These are phyloP conservation scores for Beauveria australis DNA, from an alignment of 2,329 filamentous ascomycete species.

Conservation along the genomic window DNA sequence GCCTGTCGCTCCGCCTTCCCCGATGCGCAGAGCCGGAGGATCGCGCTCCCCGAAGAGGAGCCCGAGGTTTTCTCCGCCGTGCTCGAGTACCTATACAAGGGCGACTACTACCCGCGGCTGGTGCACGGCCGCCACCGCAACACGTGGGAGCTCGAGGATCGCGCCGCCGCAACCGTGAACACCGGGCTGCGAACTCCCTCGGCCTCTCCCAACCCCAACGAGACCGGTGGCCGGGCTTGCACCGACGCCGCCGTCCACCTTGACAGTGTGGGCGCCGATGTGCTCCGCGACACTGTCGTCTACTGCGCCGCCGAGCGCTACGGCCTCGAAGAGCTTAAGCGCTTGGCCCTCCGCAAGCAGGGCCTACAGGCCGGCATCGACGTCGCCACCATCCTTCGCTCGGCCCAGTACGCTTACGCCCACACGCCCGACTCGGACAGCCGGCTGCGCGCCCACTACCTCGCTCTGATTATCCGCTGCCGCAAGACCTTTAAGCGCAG, in stretches of 20 bases:
- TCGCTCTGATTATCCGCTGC: slow-evolving; percentile 94
- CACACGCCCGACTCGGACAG: slow-evolving; percentile 91
- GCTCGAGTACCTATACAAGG: slow-evolving; percentile 96
- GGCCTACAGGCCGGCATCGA: slow-evolving; percentile 89
- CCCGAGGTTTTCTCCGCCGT: slow-evolving; percentile 88
- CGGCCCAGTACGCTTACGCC: slow-evolving; percentile 89
- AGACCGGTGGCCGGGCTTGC: slow-evolving; percentile 23
- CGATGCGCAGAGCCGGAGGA: slow-evolving; percentile 69
- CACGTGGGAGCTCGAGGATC: slow-evolving; percentile 83
- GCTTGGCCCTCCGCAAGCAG: slow-evolving; percentile 86
- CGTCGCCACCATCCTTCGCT: slow-evolving; percentile 82
- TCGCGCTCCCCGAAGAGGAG: slow-evolving; percentile 67
- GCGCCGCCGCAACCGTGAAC: slow-evolving; percentile 22
- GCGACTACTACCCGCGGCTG: slow-evolving; percentile 87
- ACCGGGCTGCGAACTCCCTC: slow-evolving; percentile 36
- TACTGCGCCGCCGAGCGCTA: slow-evolving; percentile 91
- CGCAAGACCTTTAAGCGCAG: slow-evolving; percentile 97
- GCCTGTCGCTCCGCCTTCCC: slow-evolving; percentile 65
- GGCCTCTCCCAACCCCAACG: slow-evolving; percentile 44
- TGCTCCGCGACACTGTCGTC: slow-evolving; percentile 87
- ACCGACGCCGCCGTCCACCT: slow-evolving; percentile 58
- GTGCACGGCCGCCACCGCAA: slow-evolving; percentile 77
- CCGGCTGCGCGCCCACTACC: slow-evolving; percentile 89
- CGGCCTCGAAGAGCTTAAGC: slow-evolving; percentile 86
- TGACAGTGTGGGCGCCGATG: slow-evolving; percentile 61